Evolutionary conservation across 768 basidiomycete species (phyloP).

Genomic region (Pisolithus tinctorius): DNA sequence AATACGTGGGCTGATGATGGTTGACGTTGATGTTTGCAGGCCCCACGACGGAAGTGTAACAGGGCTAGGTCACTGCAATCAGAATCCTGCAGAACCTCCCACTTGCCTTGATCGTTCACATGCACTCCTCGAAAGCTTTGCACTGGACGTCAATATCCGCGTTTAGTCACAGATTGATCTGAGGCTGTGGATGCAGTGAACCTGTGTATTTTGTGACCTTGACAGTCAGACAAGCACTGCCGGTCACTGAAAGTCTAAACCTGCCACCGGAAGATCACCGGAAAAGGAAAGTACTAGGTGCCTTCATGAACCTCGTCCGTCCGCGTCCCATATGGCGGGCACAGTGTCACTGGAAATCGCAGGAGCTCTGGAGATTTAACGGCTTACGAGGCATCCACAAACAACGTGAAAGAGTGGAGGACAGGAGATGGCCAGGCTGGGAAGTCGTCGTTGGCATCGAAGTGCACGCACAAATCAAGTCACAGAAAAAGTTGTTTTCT

Average conservation of each 20-base stretch:
- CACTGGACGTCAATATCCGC: not conserved
- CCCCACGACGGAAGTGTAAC: not conserved
- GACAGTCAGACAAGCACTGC: no score
- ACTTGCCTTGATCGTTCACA: not conserved
- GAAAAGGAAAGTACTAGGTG: not conserved
- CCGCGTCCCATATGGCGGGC: slow-evolving; percentile 7
- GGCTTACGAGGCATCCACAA: not conserved
- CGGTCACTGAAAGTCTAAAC: no score
- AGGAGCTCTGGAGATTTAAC: slow-evolving; percentile 5
- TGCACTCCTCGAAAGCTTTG: not conserved
- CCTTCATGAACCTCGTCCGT: not conserved
- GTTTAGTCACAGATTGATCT: no score
- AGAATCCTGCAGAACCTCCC: not conserved
- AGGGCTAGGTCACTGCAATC: not conserved
- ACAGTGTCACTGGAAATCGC: slow-evolving; percentile 6
- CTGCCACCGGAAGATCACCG: no score
- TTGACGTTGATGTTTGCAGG: not conserved
- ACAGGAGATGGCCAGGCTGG: slow-evolving; percentile 75
- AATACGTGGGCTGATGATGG: not conserved
- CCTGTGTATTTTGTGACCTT: no score
- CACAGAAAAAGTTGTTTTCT: slow-evolving; percentile 86
- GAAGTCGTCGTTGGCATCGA: slow-evolving; percentile 90
- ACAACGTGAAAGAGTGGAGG: slow-evolving; percentile 7
- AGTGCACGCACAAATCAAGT: slow-evolving; percentile 91
- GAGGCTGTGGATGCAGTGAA: no score